Conservation (phyloP, 2,329 filamentous ascomycete species). For the Diatrype stigma region DNA sequence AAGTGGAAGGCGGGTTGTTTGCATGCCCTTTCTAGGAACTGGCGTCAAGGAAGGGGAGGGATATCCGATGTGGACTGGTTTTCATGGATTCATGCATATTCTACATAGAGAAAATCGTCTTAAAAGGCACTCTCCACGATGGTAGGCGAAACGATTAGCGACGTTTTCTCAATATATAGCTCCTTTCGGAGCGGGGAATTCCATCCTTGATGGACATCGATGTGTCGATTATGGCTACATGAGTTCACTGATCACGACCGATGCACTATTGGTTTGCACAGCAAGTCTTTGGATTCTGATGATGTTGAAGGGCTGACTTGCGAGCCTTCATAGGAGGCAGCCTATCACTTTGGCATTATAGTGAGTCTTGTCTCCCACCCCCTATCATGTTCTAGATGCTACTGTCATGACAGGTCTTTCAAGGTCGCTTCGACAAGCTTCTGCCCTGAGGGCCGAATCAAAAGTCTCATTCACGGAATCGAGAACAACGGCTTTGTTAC, state of each 20-base stretch:
- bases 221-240: neutral
- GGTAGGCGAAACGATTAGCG: slow-evolving; percentile 17
- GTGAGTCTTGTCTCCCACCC: slow-evolving; percentile 11
- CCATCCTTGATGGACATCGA: slow-evolving; percentile 5
- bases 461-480: neutral
- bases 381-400: slow-evolving; percentile 7
- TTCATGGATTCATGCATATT: slow-evolving; percentile 20
- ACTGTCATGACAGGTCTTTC: slow-evolving; percentile 3
- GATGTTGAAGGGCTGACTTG: neutral
- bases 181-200: slow-evolving; percentile 7
- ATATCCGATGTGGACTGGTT: slow-evolving; percentile 20
- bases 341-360: neutral
- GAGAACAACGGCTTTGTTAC: slow-evolving; percentile 17
- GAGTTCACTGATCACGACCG: neutral
- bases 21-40: slow-evolving; percentile 10
- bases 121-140: slow-evolving; percentile 14
- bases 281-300: slow-evolving; percentile 1
- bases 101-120: slow-evolving; percentile 22
- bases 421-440: slow-evolving; percentile 7
- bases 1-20: slow-evolving; percentile 14
- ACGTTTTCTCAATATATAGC: slow-evolving; percentile 25
- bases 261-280: no score
- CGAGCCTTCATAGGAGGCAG: neutral
- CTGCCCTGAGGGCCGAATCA: slow-evolving; percentile 3
- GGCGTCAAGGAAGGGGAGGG: slow-evolving; percentile 22